Conservation (phyloP, 768 basidiomycete species). For the Kwoniella mangroviensis region DNA sequence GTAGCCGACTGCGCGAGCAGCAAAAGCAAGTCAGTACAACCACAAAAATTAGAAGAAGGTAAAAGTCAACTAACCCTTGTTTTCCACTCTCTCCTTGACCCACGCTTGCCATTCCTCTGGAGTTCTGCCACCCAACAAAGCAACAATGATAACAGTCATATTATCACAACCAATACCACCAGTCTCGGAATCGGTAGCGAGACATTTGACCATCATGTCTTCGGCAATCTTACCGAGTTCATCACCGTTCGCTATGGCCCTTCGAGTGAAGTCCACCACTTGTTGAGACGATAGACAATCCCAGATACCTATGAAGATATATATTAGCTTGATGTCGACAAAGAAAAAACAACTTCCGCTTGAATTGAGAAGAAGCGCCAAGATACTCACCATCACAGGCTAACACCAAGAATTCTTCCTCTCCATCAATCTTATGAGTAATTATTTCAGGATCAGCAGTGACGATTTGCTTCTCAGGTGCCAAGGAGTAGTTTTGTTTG, state of each 20-base stretch:
- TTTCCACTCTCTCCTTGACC: constrained; percentile 80
- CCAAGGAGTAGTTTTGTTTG: constrained; percentile 84
- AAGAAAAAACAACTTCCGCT: background rate
- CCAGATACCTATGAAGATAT: constrained; percentile 78
- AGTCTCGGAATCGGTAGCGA: constrained; percentile 89
- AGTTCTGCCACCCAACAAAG: constrained; percentile 82
- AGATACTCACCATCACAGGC: constrained; percentile 83
- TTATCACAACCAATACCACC: constrained; percentile 98
- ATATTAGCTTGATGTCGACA: background rate
- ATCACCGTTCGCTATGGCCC: constrained; percentile 77
- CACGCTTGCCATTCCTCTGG: constrained; percentile 90
- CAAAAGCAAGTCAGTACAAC: background rate
- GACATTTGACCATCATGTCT: constrained; percentile 85
- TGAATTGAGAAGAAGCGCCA: no score
- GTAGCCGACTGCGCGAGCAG: constrained; percentile 65
- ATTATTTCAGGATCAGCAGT: constrained; percentile 92
- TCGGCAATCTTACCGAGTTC: constrained; percentile 83
- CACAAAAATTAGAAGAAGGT: background rate
- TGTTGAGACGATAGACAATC: constrained; percentile 94
- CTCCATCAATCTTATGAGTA: constrained; percentile 75
- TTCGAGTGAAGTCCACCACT: constrained; percentile 84
- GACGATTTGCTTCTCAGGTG: constrained; percentile 89
- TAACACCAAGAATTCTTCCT: constrained; percentile 95
- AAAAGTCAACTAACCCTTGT: constrained; percentile 56
- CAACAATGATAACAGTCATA: constrained; percentile 94